phyloP scores from a whole-genome alignment of 2,329 filamentous ascomycete species.

The Escovopsis sp. region DNA sequence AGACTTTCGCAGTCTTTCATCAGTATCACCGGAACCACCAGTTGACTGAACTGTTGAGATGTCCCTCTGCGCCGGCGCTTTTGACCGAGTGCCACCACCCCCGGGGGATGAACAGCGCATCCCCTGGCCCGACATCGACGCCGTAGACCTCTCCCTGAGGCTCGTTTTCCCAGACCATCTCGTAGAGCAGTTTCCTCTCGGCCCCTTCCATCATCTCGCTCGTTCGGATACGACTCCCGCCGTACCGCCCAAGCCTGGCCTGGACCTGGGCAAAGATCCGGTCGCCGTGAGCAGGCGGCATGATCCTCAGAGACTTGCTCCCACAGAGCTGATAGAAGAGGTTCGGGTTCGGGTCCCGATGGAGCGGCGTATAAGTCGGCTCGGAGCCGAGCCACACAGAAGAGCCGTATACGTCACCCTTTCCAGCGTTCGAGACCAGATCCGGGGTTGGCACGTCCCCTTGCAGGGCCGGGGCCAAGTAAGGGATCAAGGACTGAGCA shows the following conservation, averaged over 20 bases:
- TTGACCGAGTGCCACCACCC: constrained; percentile 34
- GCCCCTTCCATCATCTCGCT: constrained; percentile 82
- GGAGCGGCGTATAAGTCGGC: constrained; percentile 79
- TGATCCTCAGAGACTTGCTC: constrained; percentile 56
- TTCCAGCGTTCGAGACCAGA: constrained; percentile 47
- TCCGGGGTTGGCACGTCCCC: constrained; percentile 54
- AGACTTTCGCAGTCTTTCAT: too few relatives aligned
- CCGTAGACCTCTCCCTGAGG: constrained; percentile 28
- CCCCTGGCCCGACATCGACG: constrained; percentile 40
- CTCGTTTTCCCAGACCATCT: constrained; percentile 49
- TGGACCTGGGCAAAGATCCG: constrained; percentile 45
- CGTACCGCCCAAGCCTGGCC: constrained; percentile 20
- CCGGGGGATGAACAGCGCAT: constrained; percentile 26
- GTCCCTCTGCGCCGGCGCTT: constrained; percentile 19
- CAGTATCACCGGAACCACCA: constrained; percentile 28
- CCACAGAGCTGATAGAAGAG: constrained; percentile 73
- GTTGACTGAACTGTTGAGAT: constrained; percentile 28
- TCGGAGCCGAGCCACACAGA: constrained; percentile 81
- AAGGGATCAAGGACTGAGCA: constrained; percentile 60
- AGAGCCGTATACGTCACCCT: constrained; percentile 72
- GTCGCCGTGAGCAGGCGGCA: constrained; percentile 49
- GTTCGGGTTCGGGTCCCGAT: constrained; percentile 90
- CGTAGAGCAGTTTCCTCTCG: constrained; percentile 52
- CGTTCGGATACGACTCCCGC: constrained; percentile 46
- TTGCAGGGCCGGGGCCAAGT: constrained; percentile 48